Base-by-base conservation (phyloP, 1,284 basidiomycete genomes). In the Cryptococcus neoformans region DNA sequence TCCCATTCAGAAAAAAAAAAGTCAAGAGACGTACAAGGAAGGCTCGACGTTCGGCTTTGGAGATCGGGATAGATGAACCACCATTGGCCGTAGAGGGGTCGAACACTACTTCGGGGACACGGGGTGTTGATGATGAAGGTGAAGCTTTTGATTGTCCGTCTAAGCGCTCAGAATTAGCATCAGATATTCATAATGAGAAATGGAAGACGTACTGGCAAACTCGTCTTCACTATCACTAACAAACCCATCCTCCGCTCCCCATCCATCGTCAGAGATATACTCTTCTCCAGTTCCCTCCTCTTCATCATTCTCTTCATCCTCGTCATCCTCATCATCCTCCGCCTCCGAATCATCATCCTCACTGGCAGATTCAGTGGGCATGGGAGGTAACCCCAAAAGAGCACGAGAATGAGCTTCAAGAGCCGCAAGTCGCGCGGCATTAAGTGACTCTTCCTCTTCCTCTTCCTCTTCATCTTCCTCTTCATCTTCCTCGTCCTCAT, bases 21-120 rank as follows among this genome's bases (percentile, higher is more conserved):
- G 7, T 1, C 1, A 38, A 10, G 40, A 16, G 5, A 65, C 69
- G 56, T 37, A 72, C 74, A 57, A 77, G 65, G 62, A 76, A 77
- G 9, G 73, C 71, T 51, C 69, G 63, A 35, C 70, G 64, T 51
- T 78, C 76, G 3, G 72, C 58, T 41, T 74, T 74, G 12, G 73
- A 73, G 51, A 70, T 47, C 7, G 46, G 34, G 21, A 34, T 21
- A 4, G 17, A 35, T 9, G 46, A 7, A 49, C n/a, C n/a, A 51
- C 53, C 16, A 45, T 38, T 38, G 44, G 56, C 42, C 16, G 12
- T 37, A 5, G 35, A 21, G 12, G 62, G 63, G 14, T 63, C 70
- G 51, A 77, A 76, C 2, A 78, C 71, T 10, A 78, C 75, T 50
- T 76, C 74, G 2, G 69, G 70, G 1, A 74, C 69, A 16, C 16